Evolutionary conservation across 2,329 filamentous ascomycete genomes (phyloP).

Genomic region (Botrytis tulipae): DNA sequence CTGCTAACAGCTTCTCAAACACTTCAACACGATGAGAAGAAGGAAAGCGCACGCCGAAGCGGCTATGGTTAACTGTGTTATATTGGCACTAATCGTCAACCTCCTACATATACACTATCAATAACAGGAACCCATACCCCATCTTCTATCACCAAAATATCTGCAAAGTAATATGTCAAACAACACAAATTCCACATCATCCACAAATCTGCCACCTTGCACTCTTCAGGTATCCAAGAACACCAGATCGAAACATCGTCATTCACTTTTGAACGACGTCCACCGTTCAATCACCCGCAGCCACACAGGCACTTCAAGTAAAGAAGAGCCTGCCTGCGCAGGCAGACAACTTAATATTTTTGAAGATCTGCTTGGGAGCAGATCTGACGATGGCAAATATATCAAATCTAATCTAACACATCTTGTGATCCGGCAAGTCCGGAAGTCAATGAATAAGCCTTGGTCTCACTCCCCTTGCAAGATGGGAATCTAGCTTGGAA

Average conservation of each 20-base stretch:
- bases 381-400: background rate
- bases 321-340: background rate
- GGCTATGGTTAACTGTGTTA: background rate
- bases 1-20: background rate
- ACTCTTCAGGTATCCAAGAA: background rate
- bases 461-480: constrained; percentile 65
- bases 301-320: background rate
- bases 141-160: background rate
- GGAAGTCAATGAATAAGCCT: background rate
- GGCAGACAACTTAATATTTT: background rate
- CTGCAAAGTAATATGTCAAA: background rate
- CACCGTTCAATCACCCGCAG: background rate
- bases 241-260: background rate
- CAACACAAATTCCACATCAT: too few species aligned
- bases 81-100: background rate
- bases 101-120: background rate
- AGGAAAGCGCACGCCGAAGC: background rate
- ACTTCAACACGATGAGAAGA: too few species aligned
- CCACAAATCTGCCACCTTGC: background rate
- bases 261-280: background rate
- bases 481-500: constrained; percentile 95
- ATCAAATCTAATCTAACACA: background rate
- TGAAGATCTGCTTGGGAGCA: background rate
- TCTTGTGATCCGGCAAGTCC: background rate
- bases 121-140: background rate